Percentiles rank a stretch among this genome's conserved stretches.
phyloP scores from a whole-genome alignment of 805 yeast genomes.

The Dipodascus geniculatus region DNA sequence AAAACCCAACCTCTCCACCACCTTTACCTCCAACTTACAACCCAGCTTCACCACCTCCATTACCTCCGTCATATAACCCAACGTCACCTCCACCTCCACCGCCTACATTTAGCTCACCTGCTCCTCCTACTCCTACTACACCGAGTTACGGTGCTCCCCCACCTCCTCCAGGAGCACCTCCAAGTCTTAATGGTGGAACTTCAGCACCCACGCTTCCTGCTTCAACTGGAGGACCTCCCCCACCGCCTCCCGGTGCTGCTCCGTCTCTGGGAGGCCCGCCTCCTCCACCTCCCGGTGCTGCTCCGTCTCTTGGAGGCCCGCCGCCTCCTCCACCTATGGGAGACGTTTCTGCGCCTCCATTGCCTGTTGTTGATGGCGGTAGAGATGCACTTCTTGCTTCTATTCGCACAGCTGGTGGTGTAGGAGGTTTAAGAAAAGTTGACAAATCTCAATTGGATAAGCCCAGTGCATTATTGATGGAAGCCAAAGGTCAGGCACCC shows the following conservation, averaged over 20 bases:
- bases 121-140: slow-evolving; percentile 5
- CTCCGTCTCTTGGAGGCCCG: slow-evolving; percentile 28
- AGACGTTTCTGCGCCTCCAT: slow-evolving; percentile 25
- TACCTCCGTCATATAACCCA: slow-evolving; percentile 11
- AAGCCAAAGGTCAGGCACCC: slow-evolving; percentile 53
- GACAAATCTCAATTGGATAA: slow-evolving; percentile 76
- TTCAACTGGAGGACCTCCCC: slow-evolving; percentile 19
- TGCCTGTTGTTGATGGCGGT: slow-evolving; percentile 38
- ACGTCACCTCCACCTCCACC: slow-evolving; percentile 16
- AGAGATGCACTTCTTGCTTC: slow-evolving; percentile 81
- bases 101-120: slow-evolving; percentile 9
- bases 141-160: slow-evolving; percentile 23
- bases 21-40: slow-evolving; percentile 15
- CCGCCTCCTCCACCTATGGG: slow-evolving; percentile 29
- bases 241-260: slow-evolving; percentile 21
- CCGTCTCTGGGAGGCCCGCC: slow-evolving; percentile 23
- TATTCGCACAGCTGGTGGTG: slow-evolving; percentile 67
- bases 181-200: too few species aligned
- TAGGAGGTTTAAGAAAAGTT: slow-evolving; percentile 57
- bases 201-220: slow-evolving; percentile 18
- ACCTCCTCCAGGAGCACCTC: slow-evolving; percentile 20
- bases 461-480: slow-evolving; percentile 62
- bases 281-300: slow-evolving; percentile 21
- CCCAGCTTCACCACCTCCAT: slow-evolving; percentile 12
- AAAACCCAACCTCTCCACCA: slow-evolving; percentile 17